Percentiles rank a stretch among this genome's conserved stretches.
Evolutionary conservation across 106 monocot genomes (phyloP).

Genomic region (Dioscorea alata): DNA sequence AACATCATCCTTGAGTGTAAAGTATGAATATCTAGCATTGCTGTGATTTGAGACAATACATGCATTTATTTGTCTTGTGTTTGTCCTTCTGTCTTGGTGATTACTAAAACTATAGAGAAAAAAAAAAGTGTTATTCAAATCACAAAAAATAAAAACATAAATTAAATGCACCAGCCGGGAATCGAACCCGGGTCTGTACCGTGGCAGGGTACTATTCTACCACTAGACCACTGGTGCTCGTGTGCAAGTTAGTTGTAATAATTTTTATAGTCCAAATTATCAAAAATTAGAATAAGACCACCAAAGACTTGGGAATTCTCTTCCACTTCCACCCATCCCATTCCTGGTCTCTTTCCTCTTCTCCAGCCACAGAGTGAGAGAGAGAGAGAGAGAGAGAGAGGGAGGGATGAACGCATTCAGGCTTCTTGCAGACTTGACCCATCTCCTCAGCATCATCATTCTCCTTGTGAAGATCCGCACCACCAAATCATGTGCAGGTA

Average conservation of each 20-base stretch:
- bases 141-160: too few relatives aligned
- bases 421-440: conserved; percentile 46
- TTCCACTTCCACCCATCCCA: background rate
- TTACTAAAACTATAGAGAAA: too few relatives aligned
- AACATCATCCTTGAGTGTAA: too few relatives aligned
- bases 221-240: conserved; percentile 55
- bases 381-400: background rate
- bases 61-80: too few relatives aligned
- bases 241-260: too few relatives aligned
- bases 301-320: too few relatives aligned
- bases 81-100: too few relatives aligned
- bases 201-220: conserved; percentile 83
- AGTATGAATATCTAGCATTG: too few relatives aligned
- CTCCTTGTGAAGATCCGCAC: conserved; percentile 45
- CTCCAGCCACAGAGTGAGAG: background rate
- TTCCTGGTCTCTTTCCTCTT: background rate
- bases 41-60: too few relatives aligned
- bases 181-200: conserved; percentile 99
- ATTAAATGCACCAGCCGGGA: conserved; percentile 84
- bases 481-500: conserved; percentile 47
- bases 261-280: too few relatives aligned
- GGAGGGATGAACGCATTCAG: conserved; percentile 40
- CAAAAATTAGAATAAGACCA: too few relatives aligned
- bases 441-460: conserved; percentile 44
- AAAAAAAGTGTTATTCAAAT: too few relatives aligned